Base-by-base conservation (phyloP, 2,329 filamentous ascomycete species). In the Colletotrichum chrysophilum region DNA sequence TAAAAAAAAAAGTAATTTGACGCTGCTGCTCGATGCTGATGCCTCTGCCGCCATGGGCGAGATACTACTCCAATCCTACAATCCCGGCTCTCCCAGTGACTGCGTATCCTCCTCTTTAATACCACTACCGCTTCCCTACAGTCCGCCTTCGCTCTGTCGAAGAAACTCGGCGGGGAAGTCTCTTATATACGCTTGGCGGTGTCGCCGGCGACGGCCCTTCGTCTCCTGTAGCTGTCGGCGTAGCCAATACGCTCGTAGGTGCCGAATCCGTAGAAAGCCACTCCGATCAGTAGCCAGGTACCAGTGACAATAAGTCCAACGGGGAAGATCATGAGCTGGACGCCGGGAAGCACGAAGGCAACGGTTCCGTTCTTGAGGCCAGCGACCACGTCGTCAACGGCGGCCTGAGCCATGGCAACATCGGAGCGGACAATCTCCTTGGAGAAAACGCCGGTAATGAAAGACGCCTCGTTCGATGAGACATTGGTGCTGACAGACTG, bases 361-460 rank as follows among this genome's bases (percentile, higher is more conserved):
- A 90, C 87, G 16, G 88, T 89, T 77, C 88, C 88, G 79, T 90
- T 89, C 66, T 80, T 80, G 28, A 92, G 84, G 5, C 82, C 84
- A 1, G 81, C 83, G 1, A 88, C 82, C 24, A 89, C 85, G 5
- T 87, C 82, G 74, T 89, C 84, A 21, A 91, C 89, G 38, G 89
- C 88, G 21, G 87, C 82, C 76, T 88, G 84, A 28, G 91, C 91
- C 65, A 85, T 78, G 60, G 85, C 82, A 48, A 89, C 86, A 66
- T 87, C 84, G 74, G 90, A 92, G 80, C 89, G 83, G 80, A 91
- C 82, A 16, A 90, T 85, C 71, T 90, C 86, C 66, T 89, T 84
- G 70, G 93, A 90, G 84, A 95, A 95, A 79, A 94, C 89, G 67
- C 94, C 94, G 16, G 90, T 90, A 52, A 95, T 89, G 79, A 95